Evolutionary conservation across 2,329 filamentous ascomycete species (phyloP), one percentile per base, ranked within the genome.

Genomic region (Pyrenophora teres): DNA sequence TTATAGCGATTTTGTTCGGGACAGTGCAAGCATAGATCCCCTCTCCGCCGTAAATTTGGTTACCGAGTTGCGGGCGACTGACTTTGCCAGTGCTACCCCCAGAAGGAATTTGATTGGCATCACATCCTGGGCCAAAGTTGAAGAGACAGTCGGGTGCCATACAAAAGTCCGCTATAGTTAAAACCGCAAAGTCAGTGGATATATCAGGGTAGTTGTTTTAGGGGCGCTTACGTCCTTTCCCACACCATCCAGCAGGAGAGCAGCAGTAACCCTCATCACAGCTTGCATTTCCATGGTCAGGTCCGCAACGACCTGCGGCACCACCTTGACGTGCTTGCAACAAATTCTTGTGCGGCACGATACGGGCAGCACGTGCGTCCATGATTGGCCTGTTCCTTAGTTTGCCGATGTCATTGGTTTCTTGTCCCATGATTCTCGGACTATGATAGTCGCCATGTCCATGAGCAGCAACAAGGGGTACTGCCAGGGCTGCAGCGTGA

Each of bases 1-100:
- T 88, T 44, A 89, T 74, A 12, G 86, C 86, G 57, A 89, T 80
- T 4, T 82, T 83, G 50, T 84, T 83, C 1, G 80, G 75, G 12
- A 57, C 57, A 13, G 67, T 67, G 60, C 83, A 85, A 45, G 77
- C 72, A 57, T 82, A 83, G 50, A 87, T 82, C 13, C 81, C 80
- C 3, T 71, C 77, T 37, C 80, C 76, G n/a, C 84, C 85, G 50
- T 87, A 86, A 0, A 76, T 72, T 1, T 86, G 74, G 7, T 52
- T 70, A 4, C 85, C 85, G 2, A 83, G 62, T 25, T 81, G 75
- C 2, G 82, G 74, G 13, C 86, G 79, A 25, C 77, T 65, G 42
- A 85, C 67, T 2, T 68, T 72, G 3, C 76, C 74, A 0, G 84
- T 87, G 43, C 81, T 80, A 3, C 75, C 72, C 2, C 85, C 85